A percentile compares a stretch with the other conserved stretches of the same genome.
These are phyloP conservation scores for Dioszegia aurantiaca DNA, from an alignment of 768 basidiomycete genomes.

Conservation along the genomic window DNA sequence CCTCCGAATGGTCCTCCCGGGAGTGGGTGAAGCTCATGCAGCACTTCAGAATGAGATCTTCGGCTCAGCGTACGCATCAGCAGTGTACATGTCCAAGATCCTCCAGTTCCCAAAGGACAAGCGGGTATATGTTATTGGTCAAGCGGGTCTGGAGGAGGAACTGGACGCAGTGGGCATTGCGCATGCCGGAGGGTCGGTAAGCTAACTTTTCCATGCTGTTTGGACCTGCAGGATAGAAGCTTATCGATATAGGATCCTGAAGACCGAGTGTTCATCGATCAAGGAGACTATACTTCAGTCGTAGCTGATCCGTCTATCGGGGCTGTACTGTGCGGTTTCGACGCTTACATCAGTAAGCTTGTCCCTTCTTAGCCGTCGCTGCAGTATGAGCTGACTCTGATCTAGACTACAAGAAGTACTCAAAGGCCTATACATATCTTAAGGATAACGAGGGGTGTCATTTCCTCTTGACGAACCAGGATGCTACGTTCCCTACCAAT, in stretches of 20 bases:
- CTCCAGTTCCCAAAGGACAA: conserved; percentile 84
- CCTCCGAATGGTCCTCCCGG: background rate
- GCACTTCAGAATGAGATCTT: conserved; percentile 96
- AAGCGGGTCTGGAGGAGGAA: conserved; percentile 88
- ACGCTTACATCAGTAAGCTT: conserved; percentile 63
- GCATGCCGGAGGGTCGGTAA: conserved; percentile 78
- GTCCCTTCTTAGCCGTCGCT: background rate
- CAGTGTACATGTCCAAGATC: conserved; percentile 81
- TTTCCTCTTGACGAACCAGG: conserved; percentile 89
- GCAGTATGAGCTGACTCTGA: conserved; percentile 2
- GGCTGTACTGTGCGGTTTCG: conserved; percentile 94
- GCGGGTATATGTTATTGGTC: conserved; percentile 93
- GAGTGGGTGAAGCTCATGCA: conserved; percentile 6
- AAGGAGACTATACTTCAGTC: conserved; percentile 62
- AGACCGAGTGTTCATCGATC: conserved; percentile 73
- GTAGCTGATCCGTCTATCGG: conserved; percentile 69
- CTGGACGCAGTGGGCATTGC: conserved; percentile 78
- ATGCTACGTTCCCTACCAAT: conserved; percentile 78
- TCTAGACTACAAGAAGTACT: conserved; percentile 79
- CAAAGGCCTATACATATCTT: conserved; percentile 87
- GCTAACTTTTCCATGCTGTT: conserved; percentile 43
- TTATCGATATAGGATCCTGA: conserved; percentile 66
- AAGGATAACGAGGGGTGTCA: conserved; percentile 71
- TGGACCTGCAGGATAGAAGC: too few relatives aligned
- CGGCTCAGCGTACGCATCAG: conserved; percentile 85